Conservation (phyloP, 1,284 basidiomycete genomes). For the Ganoderma resinaceum region DNA sequence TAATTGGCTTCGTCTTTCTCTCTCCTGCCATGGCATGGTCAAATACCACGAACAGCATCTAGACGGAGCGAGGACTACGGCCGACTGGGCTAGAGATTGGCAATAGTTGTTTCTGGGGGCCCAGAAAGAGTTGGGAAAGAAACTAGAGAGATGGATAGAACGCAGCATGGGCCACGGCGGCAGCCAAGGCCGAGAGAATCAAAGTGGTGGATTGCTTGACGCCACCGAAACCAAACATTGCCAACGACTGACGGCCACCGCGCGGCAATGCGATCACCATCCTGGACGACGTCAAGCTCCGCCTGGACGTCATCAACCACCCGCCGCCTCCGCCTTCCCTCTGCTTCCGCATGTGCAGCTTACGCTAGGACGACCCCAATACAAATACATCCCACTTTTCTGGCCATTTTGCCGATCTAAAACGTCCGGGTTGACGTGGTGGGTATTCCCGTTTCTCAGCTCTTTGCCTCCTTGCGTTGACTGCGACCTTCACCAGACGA, state of each 20-base stretch:
- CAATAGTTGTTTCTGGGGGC: too few relatives aligned
- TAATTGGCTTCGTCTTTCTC: too few relatives aligned
- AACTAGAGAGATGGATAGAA: too few relatives aligned
- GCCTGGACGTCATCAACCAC: not conserved
- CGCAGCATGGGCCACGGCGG: too few relatives aligned
- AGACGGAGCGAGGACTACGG: too few relatives aligned
- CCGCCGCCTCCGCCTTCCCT: not conserved
- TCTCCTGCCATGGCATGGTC: too few relatives aligned
- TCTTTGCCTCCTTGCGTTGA: not conserved
- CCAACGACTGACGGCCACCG: not conserved
- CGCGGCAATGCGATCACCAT: not conserved
- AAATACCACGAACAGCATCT: too few relatives aligned
- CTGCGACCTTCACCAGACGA: conserved; percentile 10
- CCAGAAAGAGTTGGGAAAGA: too few relatives aligned
- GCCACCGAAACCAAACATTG: conserved; percentile 12
- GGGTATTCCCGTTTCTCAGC: not conserved
- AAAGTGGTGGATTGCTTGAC: too few relatives aligned
- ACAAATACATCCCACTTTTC: too few relatives aligned
- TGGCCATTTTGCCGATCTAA: not conserved
- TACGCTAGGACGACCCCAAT: not conserved
- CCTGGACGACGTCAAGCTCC: not conserved
- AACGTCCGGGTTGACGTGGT: not conserved
- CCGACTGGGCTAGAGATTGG: too few relatives aligned
- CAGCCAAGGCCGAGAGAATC: not conserved
- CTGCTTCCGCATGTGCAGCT: not conserved